These are phyloP conservation scores for Cercospora zeina DNA, from an alignment of 2,329 filamentous ascomycete species.

Conservation along the genomic window DNA sequence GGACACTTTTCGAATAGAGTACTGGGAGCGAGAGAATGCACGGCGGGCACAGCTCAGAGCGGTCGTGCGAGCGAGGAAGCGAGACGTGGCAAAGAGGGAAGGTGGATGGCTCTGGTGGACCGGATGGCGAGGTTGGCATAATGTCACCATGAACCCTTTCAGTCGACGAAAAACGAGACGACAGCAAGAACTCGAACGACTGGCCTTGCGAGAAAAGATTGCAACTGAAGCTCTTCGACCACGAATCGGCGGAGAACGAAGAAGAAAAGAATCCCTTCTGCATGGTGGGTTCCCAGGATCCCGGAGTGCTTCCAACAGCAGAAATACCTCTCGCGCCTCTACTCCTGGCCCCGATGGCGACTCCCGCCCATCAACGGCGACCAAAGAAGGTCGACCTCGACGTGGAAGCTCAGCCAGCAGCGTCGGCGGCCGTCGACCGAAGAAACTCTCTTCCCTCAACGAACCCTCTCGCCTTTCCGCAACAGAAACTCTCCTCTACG, in stretches of 20 bases:
- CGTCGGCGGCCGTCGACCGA: constrained; percentile 26
- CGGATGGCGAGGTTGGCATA: constrained; percentile 62
- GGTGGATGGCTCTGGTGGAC: constrained; percentile 86
- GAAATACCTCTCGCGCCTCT: constrained; percentile 31
- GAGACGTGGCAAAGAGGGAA: constrained; percentile 66
- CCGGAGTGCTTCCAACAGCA: constrained; percentile 26
- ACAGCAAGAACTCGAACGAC: constrained; percentile 35
- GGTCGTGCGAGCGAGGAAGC: constrained; percentile 68
- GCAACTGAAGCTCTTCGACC: constrained; percentile 21
- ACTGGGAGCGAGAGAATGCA: constrained; percentile 97
- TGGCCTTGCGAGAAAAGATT: constrained; percentile 35
- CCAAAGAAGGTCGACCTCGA: constrained; percentile 26
- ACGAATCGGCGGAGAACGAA: not conserved
- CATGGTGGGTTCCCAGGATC: constrained; percentile 31
- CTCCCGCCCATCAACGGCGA: constrained; percentile 14
- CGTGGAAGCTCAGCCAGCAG: constrained; percentile 31
- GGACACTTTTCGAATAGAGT: constrained; percentile 90
- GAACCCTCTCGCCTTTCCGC: constrained; percentile 34
- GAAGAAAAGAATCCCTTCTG: constrained; percentile 25
- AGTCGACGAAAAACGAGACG: constrained; percentile 33
- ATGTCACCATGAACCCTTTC: constrained; percentile 32
- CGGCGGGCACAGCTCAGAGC: constrained; percentile 71
- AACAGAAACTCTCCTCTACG: constrained; percentile 35
- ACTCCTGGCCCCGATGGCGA: constrained; percentile 31
- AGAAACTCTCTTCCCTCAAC: constrained; percentile 24